A percentile compares a stretch with the other conserved stretches of the same genome.
Conservation (phyloP, 2,329 filamentous ascomycete species). For the Triangularia setosa region DNA sequence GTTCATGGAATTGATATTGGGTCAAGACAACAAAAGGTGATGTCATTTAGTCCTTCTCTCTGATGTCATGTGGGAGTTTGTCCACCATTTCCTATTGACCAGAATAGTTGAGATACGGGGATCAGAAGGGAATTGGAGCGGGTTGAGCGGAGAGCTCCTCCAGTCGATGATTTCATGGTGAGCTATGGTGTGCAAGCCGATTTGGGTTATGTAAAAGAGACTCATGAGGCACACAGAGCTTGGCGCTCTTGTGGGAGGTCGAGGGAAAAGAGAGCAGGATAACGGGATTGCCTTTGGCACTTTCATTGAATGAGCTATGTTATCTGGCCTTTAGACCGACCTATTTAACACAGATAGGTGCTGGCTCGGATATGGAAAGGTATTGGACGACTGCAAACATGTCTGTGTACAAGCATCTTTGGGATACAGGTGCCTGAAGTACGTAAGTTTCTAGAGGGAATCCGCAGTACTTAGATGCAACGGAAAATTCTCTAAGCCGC, state of each 20-base stretch:
- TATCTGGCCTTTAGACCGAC: not conserved
- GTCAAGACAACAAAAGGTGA: not conserved
- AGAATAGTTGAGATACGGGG: not conserved
- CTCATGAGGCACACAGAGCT: not conserved
- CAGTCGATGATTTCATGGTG: conserved; percentile 1
- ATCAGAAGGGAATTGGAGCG: not conserved
- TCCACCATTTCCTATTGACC: not conserved
- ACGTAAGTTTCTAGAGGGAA: too few relatives aligned
- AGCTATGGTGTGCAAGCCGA: not conserved
- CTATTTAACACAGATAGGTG: too few relatives aligned
- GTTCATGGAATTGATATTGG: not conserved
- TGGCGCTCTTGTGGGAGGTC: not conserved
- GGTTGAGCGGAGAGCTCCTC: not conserved
- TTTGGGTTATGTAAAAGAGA: not conserved
- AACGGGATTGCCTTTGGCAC: not conserved
- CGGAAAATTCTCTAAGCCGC: too few relatives aligned
- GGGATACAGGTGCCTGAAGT: too few relatives aligned
- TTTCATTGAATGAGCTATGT: too few relatives aligned
- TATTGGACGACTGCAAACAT: too few relatives aligned
- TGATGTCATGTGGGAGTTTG: not conserved
- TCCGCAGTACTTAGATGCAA: too few relatives aligned
- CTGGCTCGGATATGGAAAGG: too few relatives aligned
- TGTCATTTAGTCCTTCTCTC: not conserved
- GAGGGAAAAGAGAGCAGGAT: not conserved
- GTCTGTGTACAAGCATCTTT: too few relatives aligned